Conservation (phyloP, 306 rosid species). For the Sindora glabra region DNA sequence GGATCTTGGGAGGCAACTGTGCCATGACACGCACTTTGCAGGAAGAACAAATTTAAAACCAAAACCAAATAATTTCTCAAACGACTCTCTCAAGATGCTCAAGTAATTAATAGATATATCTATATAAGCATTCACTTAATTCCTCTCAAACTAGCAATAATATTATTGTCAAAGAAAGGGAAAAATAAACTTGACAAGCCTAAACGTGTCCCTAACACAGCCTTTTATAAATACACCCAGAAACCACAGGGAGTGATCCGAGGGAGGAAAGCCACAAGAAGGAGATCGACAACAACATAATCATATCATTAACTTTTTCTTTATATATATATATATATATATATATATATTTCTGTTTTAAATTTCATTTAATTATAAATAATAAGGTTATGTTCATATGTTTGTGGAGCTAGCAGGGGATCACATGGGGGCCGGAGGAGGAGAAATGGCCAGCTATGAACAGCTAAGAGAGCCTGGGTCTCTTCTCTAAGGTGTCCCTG, state of each 20-base stretch:
- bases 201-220: conserved; percentile 14
- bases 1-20: conserved; percentile 89
- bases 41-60: background rate
- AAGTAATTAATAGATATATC: background rate
- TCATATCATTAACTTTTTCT: background rate
- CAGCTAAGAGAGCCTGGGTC: conserved; percentile 61
- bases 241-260: conserved; percentile 18
- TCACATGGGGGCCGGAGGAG: conserved; percentile 42
- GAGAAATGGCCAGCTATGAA: conserved; percentile 70
- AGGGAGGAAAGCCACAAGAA: conserved; percentile 9
- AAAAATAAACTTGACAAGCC: background rate
- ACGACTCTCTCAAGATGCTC: background rate
- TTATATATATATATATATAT: background rate
- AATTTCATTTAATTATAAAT: conserved; percentile 17
- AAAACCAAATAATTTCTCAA: background rate
- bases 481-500: conserved; percentile 74
- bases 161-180: conserved; percentile 1
- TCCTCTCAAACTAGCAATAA: background rate
- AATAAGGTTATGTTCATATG: conserved; percentile 6
- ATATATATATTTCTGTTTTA: background rate
- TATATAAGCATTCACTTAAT: background rate
- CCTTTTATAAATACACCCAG: conserved; percentile 11
- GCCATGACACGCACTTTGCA: conserved; percentile 36
- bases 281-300: background rate
- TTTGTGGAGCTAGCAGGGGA: conserved; percentile 34